Evolutionary conservation across 305 asterid species (phyloP), one percentile per base, ranked within the genome.

Genomic region (Solanum chacoense): DNA sequence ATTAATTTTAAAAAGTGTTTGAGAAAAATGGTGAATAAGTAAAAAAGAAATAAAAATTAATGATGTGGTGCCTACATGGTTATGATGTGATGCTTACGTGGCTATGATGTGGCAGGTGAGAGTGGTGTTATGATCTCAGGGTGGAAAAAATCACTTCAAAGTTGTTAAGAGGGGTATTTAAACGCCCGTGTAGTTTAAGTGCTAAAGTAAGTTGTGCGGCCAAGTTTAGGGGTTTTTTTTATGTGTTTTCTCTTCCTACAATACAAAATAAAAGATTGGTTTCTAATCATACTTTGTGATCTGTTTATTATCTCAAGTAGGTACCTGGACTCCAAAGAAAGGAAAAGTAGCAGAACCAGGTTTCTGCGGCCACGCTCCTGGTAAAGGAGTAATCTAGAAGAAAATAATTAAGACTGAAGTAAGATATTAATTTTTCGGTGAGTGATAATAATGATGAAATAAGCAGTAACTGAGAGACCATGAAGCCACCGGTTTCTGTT

Each of bases 291-390:
- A 86, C 34, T 86, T 67, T 69, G 71, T 28, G 80, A 85, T 35
- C 37, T 28, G 6, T 42, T 40, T 80, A 80, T 26, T 40, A 80
- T 80, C 67, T 45, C 32, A 80, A 28, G 69, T 81, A 86, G 79
- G 75, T 95, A 96, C 99, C 99, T 96, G 96, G 88, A 96, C 95
- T 63, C 99, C 99, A 87, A 97, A 97, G 94, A 97, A 97, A 85
- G 99, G 99, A 89, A 96, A 95, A 89, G 99, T 97, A 87, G 99
- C 99, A 89, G 99, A 97, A 87, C 99, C 99, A 63, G 99, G 99
- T 94, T 97, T 97, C 93, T 95, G 99, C 28, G 98, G 98, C 99
- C 99, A 97, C 34, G 98, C 99, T 86, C 99, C 99, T 7, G 99
- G 99, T 88, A 97, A 92, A 92, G 99, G 99, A 91, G 99, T 96